These are phyloP conservation scores for Cercospora sp. DNA, from an alignment of 2,329 filamentous ascomycete species.

Conservation along the genomic window DNA sequence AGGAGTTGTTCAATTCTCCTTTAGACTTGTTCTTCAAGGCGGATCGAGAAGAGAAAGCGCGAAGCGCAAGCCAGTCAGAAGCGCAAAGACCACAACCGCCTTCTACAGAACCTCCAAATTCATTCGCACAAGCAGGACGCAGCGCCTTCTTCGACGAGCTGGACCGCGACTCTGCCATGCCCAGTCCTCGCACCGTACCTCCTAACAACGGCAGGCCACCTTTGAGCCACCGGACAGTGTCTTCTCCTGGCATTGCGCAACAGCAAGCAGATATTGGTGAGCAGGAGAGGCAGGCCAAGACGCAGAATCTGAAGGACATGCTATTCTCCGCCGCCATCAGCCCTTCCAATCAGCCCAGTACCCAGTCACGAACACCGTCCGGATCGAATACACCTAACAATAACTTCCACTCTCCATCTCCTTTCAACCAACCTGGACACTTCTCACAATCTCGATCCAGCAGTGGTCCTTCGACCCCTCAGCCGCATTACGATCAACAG, in stretches of 20 bases:
- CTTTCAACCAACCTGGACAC: conserved; percentile 38
- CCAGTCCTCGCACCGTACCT: conserved; percentile 29
- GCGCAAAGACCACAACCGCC: conserved; percentile 39
- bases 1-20: conserved; percentile 64
- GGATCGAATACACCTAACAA: conserved; percentile 23
- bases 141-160: conserved; percentile 69
- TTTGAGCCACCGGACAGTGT: conserved; percentile 37
- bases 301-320: conserved; percentile 48
- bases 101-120: conserved; percentile 30
- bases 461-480: conserved; percentile 34
- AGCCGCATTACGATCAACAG: conserved; percentile 27
- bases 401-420: conserved; percentile 40
- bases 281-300: conserved; percentile 53
- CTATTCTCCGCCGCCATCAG: conserved; percentile 38
- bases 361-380: conserved; percentile 25
- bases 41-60: conserved; percentile 70
- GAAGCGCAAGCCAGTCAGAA: conserved; percentile 53
- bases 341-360: conserved; percentile 24
- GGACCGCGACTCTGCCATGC: conserved; percentile 51
- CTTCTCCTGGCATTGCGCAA: conserved; percentile 26
- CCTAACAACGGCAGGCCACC: conserved; percentile 27
- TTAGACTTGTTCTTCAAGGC: conserved; percentile 89
- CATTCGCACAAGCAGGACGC: conserved; percentile 42
- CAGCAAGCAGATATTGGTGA: conserved; percentile 28
- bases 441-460: conserved; percentile 10